Evolutionary conservation across 2,329 filamentous ascomycete genomes (phyloP), one percentile per base, ranked within the genome.

Genomic region (Pseudonectria foliicola): DNA sequence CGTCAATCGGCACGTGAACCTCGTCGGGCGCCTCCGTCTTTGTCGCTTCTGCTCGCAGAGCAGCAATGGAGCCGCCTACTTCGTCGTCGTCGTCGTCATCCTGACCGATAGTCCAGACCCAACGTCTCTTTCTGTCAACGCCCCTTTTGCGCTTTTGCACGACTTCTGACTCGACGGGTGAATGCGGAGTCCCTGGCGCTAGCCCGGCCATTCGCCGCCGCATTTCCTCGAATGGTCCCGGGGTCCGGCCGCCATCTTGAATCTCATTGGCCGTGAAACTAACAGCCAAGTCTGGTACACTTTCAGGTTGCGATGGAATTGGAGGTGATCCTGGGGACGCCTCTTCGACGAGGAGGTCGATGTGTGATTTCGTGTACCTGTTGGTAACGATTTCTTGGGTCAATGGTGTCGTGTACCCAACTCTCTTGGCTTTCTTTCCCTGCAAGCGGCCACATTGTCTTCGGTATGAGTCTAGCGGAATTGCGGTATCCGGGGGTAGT

Each of bases 81-180:
- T 63, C 59, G 36, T 64, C 60, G 31, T 66, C 60, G 11, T 64
- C 63, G 7, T 69, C 63, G 2, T 66, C 67, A 1, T 73, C 71
- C 39, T 69, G 67, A 3, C 70, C 73, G 29, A 82, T 79, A 2
- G 77, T 81, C 77, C 77, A 81, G 25, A 77, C 72, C 77, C 77
- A 81, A 28, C 70, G 70, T 10, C 76, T 63, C 56, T 73, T 78
- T 66, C 77, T 80, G 45, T 80, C 77, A 50, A 21, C 18, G 18
- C 63, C 65, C 23, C 61, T 53, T 41, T 68, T 75, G 8, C 68
- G 63, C 53, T 76, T 78, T n/a, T 68, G 65, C 31, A 73, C 61
- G 3, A 68, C 68, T 1, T 59, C 62, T 4, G 57, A 46, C 2
- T 59, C 67, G 1, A 61, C 59, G 0, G 69, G 65, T 2, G 60